Conservation (phyloP, 2,329 filamentous ascomycete genomes). For the Paecilomyces formosus region DNA sequence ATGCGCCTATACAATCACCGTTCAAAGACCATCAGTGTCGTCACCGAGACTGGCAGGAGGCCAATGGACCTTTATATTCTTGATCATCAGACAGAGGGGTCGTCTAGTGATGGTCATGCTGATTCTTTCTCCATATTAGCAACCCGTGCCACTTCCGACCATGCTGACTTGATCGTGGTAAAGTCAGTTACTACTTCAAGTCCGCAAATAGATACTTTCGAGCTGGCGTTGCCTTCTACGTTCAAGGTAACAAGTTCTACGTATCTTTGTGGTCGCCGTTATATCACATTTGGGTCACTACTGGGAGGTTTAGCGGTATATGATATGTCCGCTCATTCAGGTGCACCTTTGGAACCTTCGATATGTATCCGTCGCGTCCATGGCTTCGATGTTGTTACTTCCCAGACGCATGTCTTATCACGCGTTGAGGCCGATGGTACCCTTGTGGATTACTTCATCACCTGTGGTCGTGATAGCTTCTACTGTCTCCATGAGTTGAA, state of each 20-base stretch:
- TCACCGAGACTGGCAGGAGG: constrained; percentile 18
- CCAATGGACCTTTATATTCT: constrained; percentile 22
- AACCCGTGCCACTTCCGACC: constrained; percentile 16
- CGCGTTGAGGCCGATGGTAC: constrained; percentile 7
- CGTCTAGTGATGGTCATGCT: background rate
- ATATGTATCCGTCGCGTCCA: constrained; percentile 32
- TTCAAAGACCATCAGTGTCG: constrained; percentile 16
- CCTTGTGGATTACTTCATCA: constrained; percentile 46
- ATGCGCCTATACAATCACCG: constrained; percentile 28
- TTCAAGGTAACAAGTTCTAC: constrained; percentile 48
- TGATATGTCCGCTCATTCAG: constrained; percentile 10
- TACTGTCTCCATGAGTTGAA: constrained; percentile 56
- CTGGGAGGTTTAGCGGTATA: constrained; percentile 48
- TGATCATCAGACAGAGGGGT: constrained; percentile 6
- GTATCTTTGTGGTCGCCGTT: constrained; percentile 21
- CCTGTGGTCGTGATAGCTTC: constrained; percentile 68
- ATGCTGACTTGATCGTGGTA: constrained; percentile 22
- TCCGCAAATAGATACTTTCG: constrained; percentile 32
- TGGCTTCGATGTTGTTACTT: constrained; percentile 59
- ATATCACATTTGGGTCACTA: constrained; percentile 49
- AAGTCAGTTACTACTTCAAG: constrained; percentile 6
- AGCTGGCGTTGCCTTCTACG: constrained; percentile 29
- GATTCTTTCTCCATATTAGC: constrained; percentile 17
- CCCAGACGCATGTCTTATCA: constrained; percentile 37
- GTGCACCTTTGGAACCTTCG: constrained; percentile 13